Evolutionary conservation across 225 moss, liverwort and hornwort species (phyloP), one percentile per base, ranked within the genome.

Genomic region (Physcomitrellopsis africana): DNA sequence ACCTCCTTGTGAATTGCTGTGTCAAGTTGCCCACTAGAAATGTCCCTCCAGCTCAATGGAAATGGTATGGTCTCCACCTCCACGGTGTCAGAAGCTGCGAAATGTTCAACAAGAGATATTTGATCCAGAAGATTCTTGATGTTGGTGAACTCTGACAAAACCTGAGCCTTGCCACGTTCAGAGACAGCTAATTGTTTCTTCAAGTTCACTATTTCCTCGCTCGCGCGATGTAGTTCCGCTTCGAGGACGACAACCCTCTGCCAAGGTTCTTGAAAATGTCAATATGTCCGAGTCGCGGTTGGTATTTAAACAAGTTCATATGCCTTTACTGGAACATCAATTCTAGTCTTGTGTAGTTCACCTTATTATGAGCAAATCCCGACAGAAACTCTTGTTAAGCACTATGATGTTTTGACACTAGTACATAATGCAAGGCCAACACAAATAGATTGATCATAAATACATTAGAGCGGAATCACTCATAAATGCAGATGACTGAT

Each of bases 11-110:
- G 70, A 10, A 63, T 32, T 44, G 51, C 55, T 41, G 46, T 18
- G 64, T 63, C 65, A 67, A 29, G 60, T 51, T 75, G 82, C 47
- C 61, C 71, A 53, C 75, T 70, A 11, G 75, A 47, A 51, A 52
- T 53, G 47, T 79, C 81, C 43, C 63, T 78, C 88, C 88, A 87
- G 60, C 80, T 75, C 23, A 67, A 70, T 29, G 84, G 81, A 55
- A 81, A 73, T 2, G 83, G 79, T 49, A 79, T 69, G 24, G 81
- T 75, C 63, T 87, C 81, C 54, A 82, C 77, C 78, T 81, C 83
- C 6, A 77, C 82, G 29, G 84, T 77, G 68, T 87, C 84, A 58
- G 82, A 87, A 45, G 83, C 85, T 52, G 88, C 85, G 69, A 83
- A 82, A 73, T 85, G 85, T 52, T 88, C 82, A 6, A 78, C 77